Conservation (phyloP, 257 asterid species). For the Solanum stenotomum region DNA sequence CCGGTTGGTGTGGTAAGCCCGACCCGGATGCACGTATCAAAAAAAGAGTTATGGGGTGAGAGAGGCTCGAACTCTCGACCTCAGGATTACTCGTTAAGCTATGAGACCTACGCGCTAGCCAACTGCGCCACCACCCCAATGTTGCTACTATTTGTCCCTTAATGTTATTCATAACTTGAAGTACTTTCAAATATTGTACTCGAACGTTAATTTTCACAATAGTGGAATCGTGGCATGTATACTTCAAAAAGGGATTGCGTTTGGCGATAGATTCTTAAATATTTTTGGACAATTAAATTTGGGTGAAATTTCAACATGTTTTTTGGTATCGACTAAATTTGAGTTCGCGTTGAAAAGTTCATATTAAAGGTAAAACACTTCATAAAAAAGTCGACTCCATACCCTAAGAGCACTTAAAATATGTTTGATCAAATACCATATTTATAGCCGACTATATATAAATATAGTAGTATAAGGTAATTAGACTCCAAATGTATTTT, state of each 20-base stretch:
- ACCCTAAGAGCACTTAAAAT: not conserved
- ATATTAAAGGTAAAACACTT: no score
- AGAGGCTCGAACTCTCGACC: not conserved
- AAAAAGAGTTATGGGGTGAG: not conserved
- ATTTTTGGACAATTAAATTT: not conserved
- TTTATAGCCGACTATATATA: not conserved
- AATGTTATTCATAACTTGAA: no score
- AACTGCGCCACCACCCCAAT: constrained; percentile 95
- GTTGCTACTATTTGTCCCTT: not conserved
- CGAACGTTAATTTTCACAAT: not conserved
- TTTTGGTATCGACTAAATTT: no score
- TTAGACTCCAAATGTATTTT: not conserved
- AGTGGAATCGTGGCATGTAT: not conserved
- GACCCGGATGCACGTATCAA: not conserved
- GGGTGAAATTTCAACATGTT: not conserved
- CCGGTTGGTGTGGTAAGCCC: not conserved
- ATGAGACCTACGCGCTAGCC: constrained; percentile 99
- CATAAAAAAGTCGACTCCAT: no score
- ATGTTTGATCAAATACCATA: not conserved
- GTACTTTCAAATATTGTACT: not conserved
- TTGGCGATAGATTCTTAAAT: no score
- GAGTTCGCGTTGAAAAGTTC: not conserved
- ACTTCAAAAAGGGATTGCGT: not conserved
- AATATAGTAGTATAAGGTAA: not conserved
- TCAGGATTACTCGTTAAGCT: constrained; percentile 21